phyloP scores from a whole-genome alignment of 441 rosid species.

The Pelargonium australe region DNA sequence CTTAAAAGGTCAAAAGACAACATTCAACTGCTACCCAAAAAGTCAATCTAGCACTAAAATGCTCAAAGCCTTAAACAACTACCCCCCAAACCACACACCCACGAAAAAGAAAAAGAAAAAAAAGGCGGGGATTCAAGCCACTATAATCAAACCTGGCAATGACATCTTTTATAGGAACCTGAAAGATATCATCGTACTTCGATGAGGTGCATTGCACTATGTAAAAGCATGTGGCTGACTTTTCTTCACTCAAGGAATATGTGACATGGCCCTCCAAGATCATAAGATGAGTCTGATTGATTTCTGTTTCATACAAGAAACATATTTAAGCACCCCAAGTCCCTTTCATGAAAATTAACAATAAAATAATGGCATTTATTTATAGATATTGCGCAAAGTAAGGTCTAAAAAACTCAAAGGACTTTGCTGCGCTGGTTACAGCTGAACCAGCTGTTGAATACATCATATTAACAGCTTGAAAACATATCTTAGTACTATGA shows the following conservation, averaged over 20 bases:
- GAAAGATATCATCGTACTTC: slow-evolving; percentile 21
- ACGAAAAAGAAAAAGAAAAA: too few relatives aligned
- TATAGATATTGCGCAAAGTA: background rate
- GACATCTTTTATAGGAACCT: slow-evolving; percentile 38
- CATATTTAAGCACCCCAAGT: slow-evolving; percentile 16
- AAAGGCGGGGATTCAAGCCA: background rate
- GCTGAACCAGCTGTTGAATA: background rate
- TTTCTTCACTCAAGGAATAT: slow-evolving; percentile 58
- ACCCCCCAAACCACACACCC: too few relatives aligned
- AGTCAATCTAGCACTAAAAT: background rate
- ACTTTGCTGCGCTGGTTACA: background rate
- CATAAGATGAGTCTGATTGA: slow-evolving; percentile 39
- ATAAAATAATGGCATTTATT: background rate
- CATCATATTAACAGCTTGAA: slow-evolving; percentile 9
- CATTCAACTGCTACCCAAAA: background rate
- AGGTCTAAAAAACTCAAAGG: background rate
- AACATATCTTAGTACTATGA: background rate
- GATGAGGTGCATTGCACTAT: slow-evolving; percentile 55
- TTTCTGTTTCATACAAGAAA: slow-evolving; percentile 38
- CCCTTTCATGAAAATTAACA: background rate
- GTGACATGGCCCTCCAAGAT: slow-evolving; percentile 56
- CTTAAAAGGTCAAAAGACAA: background rate
- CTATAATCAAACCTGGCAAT: slow-evolving; percentile 45
- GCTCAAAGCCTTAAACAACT: background rate
- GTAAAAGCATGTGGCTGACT: slow-evolving; percentile 56